Percentiles rank a stretch among this genome's conserved stretches.
These are phyloP conservation scores for Fusarium metavorans DNA, from an alignment of 2,329 filamentous ascomycete species.

Conservation along the genomic window DNA sequence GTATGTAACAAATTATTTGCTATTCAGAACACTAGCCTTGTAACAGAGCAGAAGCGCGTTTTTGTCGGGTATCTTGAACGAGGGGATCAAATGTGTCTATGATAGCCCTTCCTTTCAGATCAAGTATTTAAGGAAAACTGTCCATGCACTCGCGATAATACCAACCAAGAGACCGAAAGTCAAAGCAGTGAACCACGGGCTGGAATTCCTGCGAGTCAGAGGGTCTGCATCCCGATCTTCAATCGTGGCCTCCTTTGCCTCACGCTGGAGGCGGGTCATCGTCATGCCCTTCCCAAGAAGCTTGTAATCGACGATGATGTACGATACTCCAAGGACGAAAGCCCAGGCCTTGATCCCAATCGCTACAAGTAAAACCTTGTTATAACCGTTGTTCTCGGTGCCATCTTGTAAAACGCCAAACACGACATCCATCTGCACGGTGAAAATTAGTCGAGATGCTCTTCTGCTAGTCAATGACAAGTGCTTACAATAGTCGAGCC, in stretches of 20 bases:
- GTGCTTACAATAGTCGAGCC: constrained; percentile 37
- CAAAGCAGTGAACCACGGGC: constrained; percentile 17
- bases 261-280: constrained; percentile 30
- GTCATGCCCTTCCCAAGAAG: constrained; percentile 37
- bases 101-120: not conserved
- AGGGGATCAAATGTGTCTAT: not conserved
- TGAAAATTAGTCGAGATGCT: not conserved
- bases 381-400: constrained; percentile 32
- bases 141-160: constrained; percentile 34
- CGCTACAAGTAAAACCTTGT: constrained; percentile 28
- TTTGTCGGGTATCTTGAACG: not conserved
- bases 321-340: constrained; percentile 29
- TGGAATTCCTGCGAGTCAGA: constrained; percentile 23
- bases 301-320: constrained; percentile 37
- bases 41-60: not conserved
- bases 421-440: constrained; percentile 38
- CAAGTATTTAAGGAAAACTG: constrained; percentile 37
- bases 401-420: constrained; percentile 39
- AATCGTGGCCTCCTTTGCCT: constrained; percentile 27
- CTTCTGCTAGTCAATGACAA: not conserved
- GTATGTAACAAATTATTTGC: no score
- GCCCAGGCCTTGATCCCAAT: constrained; percentile 36
- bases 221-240: constrained; percentile 30
- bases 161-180: constrained; percentile 16
- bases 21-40: no score